Base-by-base conservation (phyloP, 306 rosid genomes). In the Urtica urens region DNA sequence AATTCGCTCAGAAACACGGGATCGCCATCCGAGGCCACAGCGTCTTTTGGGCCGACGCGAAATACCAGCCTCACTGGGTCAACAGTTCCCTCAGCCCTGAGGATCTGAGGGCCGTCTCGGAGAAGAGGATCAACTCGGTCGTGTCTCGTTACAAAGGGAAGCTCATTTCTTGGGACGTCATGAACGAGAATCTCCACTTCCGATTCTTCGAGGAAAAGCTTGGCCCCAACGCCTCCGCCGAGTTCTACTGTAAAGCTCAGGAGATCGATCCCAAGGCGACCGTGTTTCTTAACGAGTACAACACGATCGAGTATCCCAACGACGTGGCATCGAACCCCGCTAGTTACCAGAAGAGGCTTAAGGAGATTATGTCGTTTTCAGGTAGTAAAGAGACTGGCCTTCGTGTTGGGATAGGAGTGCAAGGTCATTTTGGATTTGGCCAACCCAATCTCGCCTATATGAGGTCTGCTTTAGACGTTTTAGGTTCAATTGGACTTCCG, bases 111-210 rank as follows among this genome's bases (percentile, higher is more conserved):
- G 54, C 14, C 37, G 90, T 81, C n/a, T 71, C 73, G 10, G 53
- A 54, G 4, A 58, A 17, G 23, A 74, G 90, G 77, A 58, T 77
- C 9, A 33, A 62, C 1, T 83, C 90, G 30, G 86, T 77, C 24
- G 94, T 80, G 53, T 49, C 79, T 42, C 77, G 83, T 45, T 80
- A 83, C 62, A 65, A 46, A 24, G 90, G 86, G 24, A 29, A 80
- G 31, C 45, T 83, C 23, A 83, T 80, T 62, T 80, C 83, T 66
- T 83, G 90, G 94, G 94, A 83, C 65, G 94, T 83, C 22, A 52
- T 83, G 46, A 80, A 80, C 58, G 86, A 83, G 68, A 77, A 80
- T 74, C 67, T 83, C 23, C 94, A 83, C 62, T 83, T 69, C 61
- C 7, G 64, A 9, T 80, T 77, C 50, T 83, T 19, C 42, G 90